Base-by-base conservation (phyloP, 371 early-diverging fungal genomes). In the Mortierella sp. region DNA sequence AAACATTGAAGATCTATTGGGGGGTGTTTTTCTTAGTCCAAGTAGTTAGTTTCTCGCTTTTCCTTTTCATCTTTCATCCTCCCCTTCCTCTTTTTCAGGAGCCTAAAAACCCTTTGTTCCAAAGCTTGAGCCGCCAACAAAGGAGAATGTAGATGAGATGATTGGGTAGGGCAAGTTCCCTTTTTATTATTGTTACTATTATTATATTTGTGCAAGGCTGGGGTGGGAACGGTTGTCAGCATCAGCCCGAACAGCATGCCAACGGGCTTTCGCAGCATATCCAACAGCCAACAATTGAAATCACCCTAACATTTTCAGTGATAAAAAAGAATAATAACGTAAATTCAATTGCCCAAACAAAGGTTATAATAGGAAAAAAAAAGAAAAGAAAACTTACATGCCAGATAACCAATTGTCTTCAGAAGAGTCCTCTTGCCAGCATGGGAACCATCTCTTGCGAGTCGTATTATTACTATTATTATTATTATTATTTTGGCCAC, bases 361-460 rank as follows among this genome's bases (percentile, higher is more conserved):
- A n/a, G 40, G 40, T 40, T 40, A 40, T 6, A 6, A 40, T 40
- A 40, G 9, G 26, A 22, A 49, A 31, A 31, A 53, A 68, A 35
- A 58, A 49, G 17, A 54, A 55, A 29, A 54, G 42, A 64, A 29
- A 2, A 71, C 77, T 56, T 77, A 77, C 78, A 68, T 57, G 8
- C 78, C 72, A 65, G 69, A 66, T 15, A 72, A 58, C 78, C 72
- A 77, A 45, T 56, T 28, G 23, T 77, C 72, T 3, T 65, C 69
- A 2, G 47, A 35, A 1, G 31, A 31, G 15, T 55, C 49, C 8
- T 43, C 62, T 31, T 34, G 75, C 10, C 57, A 17, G n/a, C 66
- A 56, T 13, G 54, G 57, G 51, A 35, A 61, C 47, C 67, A 66
- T 28, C 54, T 40, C 54, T 40, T 51, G 1, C 57, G 45, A n/a